phyloP scores from a whole-genome alignment of 345 rosid species.

The Populus alba region DNA sequence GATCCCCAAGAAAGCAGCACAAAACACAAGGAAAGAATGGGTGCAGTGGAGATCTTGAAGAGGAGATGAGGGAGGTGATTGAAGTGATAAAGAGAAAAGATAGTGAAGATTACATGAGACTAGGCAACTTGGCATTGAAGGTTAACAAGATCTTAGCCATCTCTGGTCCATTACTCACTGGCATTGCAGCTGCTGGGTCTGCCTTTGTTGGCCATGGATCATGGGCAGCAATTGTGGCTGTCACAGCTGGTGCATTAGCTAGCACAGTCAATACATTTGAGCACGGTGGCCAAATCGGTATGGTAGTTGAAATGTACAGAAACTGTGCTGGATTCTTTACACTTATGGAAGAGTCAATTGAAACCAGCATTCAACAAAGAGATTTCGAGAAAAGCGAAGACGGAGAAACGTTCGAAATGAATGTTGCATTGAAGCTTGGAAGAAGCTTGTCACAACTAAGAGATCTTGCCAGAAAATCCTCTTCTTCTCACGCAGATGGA shows the following conservation, averaged over 20 bases:
- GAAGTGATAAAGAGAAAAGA: constrained; percentile 37
- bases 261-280: constrained; percentile 33
- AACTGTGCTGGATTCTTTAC: constrained; percentile 42
- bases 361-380: constrained; percentile 19
- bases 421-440: constrained; percentile 44
- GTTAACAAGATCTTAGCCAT: constrained; percentile 47
- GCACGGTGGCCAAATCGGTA: constrained; percentile 53
- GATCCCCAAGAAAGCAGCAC: not conserved
- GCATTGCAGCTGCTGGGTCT: constrained; percentile 38
- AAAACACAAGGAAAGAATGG: constrained; percentile 11
- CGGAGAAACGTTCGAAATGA: constrained; percentile 39
- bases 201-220: constrained; percentile 16
- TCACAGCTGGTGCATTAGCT: constrained; percentile 37
- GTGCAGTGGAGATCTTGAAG: constrained; percentile 37
- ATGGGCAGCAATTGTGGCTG: constrained; percentile 27
- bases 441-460: constrained; percentile 49
- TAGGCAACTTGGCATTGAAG: constrained; percentile 40
- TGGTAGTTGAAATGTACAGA: constrained; percentile 59
- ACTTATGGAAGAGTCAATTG: constrained; percentile 33
- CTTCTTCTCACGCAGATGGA: constrained; percentile 10
- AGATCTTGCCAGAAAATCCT: constrained; percentile 35
- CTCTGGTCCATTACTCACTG: constrained; percentile 39
- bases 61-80: constrained; percentile 40
- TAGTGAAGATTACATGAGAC: constrained; percentile 36
- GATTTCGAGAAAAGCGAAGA: constrained; percentile 32